Base-by-base conservation (phyloP, 345 rosid genomes). In the Brassica juncea region DNA sequence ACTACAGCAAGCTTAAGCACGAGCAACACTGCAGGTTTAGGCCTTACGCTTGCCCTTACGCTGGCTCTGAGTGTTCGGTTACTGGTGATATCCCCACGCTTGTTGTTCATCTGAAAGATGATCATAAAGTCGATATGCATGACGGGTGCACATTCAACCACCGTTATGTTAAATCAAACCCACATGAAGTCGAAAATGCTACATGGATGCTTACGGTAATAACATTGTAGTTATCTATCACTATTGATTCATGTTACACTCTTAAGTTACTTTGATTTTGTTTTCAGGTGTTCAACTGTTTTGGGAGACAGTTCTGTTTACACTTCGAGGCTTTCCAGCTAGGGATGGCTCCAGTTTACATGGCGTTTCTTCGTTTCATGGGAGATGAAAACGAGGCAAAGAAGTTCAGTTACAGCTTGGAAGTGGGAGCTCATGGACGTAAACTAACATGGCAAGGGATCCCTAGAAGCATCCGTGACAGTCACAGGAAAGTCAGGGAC, bases 121-220 rank as follows among this genome's bases (percentile, higher is more conserved):
- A 92, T 52, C 99, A 94, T 86, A 92, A 90, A 81, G 99, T 94
- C 52, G 97, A 94, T 79, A 89, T 91, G 99, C 97, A 92, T 69
- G 88, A 89, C 14, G 97, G 99, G 0, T 87, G 94, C 70, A 89
- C 92, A 60, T 94, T 92, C 84, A 92, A 91, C 81, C 97, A 94
- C 82, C 85, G 95, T 82, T 94, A 94, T 79, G 97, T 92, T 5
- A 92, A 94, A 69, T 83, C 97, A 37, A 88, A 90, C 80, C 92
- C 99, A 25, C 89, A 84, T 23, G 99, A 91, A 82, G 91, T 92
- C 6, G 97, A 92, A 71, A 92, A 94, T 42, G 99, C 99, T 54
- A 94, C 97, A 31, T 94, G 99, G 99, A 94, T 91, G 99, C 83
- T 92, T 67, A 94, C 99, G 64, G 99, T 94, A 86, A 89, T 52